Base-by-base conservation (phyloP, 345 rosid species). In the Mallotus nudiflorus region DNA sequence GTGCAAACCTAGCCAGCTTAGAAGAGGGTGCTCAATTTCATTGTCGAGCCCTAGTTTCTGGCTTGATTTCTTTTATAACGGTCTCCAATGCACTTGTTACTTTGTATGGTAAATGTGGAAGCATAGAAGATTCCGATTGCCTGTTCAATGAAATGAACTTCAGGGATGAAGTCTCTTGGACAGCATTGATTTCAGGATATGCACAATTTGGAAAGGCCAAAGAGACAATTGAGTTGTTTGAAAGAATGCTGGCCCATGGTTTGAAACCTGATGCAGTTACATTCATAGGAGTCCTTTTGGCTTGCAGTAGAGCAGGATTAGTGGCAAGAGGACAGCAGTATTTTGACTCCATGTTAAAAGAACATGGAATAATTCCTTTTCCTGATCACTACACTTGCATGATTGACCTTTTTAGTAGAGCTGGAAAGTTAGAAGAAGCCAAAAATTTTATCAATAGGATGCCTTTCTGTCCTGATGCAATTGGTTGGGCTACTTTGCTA, bases 11-110 rank as follows among this genome's bases (percentile, higher is more conserved):
- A 71, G 84, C 92, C 25, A 88, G 96, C 82, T 75, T 90, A 70
- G 98, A 94, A 81, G 97, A 91, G 67, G 97, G 97, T 55, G 74
- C 91, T 45, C 97, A 91, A 74, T 94, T 91, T 77, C 97, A 91
- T 81, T 84, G 93, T 59, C 85, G 67, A 74, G 87, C 93, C 20
- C 67, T 88, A 13, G 60, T 79, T 76, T 82, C 95, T 57, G 97
- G 93, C 35, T 83, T 88, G 73, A 67, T 81, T 78, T 83, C 80
- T 62, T 90, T 78, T 66, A 45, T 77, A 49, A 88, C 88, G 49
- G 98, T 91, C 75, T 91, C 92, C 51, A 94, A 91, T 80, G 89
- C 97, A 46, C 88, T 94, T 70, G 79, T 94, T 70, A 88, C 97
- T 69, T 80, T 90, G 77, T 90, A 91, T 71, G 91, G 97, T 25